These are phyloP conservation scores for Vararia minispora DNA, from an alignment of 768 basidiomycete genomes.

Conservation along the genomic window DNA sequence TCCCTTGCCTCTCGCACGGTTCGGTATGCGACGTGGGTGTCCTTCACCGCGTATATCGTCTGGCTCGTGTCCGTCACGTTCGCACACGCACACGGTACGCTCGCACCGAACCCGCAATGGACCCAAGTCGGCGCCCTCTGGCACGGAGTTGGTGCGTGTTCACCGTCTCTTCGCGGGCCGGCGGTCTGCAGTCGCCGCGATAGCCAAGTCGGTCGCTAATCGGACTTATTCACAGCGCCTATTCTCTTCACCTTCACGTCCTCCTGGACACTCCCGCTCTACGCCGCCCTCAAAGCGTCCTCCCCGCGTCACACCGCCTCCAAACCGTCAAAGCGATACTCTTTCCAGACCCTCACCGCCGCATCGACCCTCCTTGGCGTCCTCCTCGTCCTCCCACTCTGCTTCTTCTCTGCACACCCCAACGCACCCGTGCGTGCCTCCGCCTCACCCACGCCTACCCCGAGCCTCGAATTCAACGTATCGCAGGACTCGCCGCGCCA, in stretches of 20 bases:
- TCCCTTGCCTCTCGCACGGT: constrained; percentile 45
- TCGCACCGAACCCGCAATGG: constrained; percentile 26
- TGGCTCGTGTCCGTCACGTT: constrained; percentile 49
- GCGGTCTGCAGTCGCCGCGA: neutral
- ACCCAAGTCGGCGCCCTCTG: constrained; percentile 39
- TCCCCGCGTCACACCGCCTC: constrained; percentile 22
- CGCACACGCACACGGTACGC: constrained; percentile 36
- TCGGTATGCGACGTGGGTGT: constrained; percentile 46
- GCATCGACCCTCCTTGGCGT: constrained; percentile 38
- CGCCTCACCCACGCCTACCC: constrained; percentile 6
- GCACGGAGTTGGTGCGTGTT: constrained; percentile 51
- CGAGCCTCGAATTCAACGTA: constrained; percentile 2
- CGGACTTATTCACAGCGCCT: constrained; percentile 28
- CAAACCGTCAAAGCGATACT: constrained; percentile 38
- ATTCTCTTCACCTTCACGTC: constrained; percentile 59
- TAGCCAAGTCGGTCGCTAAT: neutral
- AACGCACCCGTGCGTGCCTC: constrained; percentile 26
- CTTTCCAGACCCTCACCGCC: constrained; percentile 47
- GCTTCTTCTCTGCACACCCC: constrained; percentile 40
- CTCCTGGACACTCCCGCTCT: constrained; percentile 52
- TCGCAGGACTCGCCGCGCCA: constrained; percentile 17
- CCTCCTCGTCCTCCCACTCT: constrained; percentile 43
- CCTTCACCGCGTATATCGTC: constrained; percentile 43
- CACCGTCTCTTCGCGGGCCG: neutral
- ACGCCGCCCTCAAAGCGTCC: constrained; percentile 44